A percentile compares a stretch with the other conserved stretches of the same genome.
These are phyloP conservation scores for Phyllosticta citribraziliensis DNA, from an alignment of 2,329 filamentous ascomycete species.

Conservation along the genomic window DNA sequence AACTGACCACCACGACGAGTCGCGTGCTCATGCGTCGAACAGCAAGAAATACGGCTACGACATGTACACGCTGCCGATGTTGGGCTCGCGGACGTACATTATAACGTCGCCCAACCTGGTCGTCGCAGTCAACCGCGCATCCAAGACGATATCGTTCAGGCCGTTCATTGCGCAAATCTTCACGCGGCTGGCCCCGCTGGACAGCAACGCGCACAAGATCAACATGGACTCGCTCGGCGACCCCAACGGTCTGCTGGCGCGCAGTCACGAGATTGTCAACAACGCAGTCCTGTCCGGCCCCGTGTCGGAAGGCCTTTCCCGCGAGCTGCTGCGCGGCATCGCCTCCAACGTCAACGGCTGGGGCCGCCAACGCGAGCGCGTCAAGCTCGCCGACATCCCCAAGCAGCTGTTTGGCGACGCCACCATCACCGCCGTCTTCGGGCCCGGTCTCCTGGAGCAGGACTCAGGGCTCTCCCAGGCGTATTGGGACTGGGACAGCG, in stretches of 20 bases:
- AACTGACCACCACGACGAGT: background rate
- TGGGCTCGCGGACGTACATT: slow-evolving; percentile 36
- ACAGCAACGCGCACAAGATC: slow-evolving; percentile 13
- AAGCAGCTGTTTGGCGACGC: slow-evolving; percentile 12
- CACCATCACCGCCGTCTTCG: slow-evolving; percentile 33
- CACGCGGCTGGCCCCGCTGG: slow-evolving; percentile 30
- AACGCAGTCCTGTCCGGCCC: background rate
- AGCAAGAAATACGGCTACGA: slow-evolving; percentile 17
- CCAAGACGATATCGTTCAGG: slow-evolving; percentile 34
- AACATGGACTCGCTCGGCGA: background rate
- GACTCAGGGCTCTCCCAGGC: slow-evolving; percentile 27
- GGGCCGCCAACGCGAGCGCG: background rate
- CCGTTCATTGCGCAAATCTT: slow-evolving; percentile 27
- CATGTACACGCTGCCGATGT: slow-evolving; percentile 38
- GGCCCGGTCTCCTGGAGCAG: slow-evolving; percentile 34
- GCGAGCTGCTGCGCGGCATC: background rate
- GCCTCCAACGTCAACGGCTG: background rate
- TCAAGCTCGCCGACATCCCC: background rate
- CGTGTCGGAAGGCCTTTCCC: background rate
- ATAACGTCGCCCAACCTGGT: slow-evolving; percentile 33
- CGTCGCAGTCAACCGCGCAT: slow-evolving; percentile 29
- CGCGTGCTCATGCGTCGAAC: background rate
- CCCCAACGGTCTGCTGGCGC: background rate
- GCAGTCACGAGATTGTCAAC: slow-evolving; percentile 5
- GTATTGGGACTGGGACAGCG: slow-evolving; percentile 36